Evolutionary conservation across 2,329 filamentous ascomycete species (phyloP).

Genomic region (Trichothecium roseum): DNA sequence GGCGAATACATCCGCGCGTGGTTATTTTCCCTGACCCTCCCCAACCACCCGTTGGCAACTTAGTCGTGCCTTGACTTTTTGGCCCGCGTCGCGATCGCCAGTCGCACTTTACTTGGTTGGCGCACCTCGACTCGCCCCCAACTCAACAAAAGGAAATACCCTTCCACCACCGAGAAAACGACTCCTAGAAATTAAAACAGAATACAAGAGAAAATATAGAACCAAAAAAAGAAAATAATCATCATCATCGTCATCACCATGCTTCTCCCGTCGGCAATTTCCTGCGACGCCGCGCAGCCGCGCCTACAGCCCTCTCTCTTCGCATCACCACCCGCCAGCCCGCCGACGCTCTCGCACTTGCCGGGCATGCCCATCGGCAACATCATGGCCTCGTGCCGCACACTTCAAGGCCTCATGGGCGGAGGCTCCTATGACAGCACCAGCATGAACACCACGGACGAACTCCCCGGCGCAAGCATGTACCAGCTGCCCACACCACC

Average conservation of each 20-base stretch:
- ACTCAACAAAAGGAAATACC: too few species aligned
- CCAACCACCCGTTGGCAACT: too few species aligned
- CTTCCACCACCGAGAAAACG: too few species aligned
- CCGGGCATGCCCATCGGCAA: conserved; percentile 35
- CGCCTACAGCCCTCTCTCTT: conserved; percentile 33
- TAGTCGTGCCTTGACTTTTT: too few species aligned
- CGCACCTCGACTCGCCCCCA: too few species aligned
- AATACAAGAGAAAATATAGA: not conserved
- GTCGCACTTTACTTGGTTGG: too few species aligned
- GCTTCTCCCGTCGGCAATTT: conserved; percentile 48
- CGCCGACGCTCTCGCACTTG: conserved; percentile 28
- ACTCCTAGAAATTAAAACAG: too few species aligned
- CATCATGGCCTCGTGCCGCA: conserved; percentile 50
- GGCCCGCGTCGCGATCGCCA: too few species aligned
- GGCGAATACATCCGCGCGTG: not conserved
- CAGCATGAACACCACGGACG: conserved; percentile 17
- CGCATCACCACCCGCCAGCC: conserved; percentile 49
- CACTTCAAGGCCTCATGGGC: conserved; percentile 46
- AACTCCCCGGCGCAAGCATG: conserved; percentile 13
- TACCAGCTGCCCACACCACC: conserved; percentile 45
- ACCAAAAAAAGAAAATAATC: not conserved
- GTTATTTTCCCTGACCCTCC: too few species aligned
- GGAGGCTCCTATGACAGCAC: conserved; percentile 20
- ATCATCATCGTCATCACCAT: conserved; percentile 32
- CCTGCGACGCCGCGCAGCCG: conserved; percentile 44